phyloP scores from a whole-genome alignment of 78 protist species.

The Anaeramoeba ignava region DNA sequence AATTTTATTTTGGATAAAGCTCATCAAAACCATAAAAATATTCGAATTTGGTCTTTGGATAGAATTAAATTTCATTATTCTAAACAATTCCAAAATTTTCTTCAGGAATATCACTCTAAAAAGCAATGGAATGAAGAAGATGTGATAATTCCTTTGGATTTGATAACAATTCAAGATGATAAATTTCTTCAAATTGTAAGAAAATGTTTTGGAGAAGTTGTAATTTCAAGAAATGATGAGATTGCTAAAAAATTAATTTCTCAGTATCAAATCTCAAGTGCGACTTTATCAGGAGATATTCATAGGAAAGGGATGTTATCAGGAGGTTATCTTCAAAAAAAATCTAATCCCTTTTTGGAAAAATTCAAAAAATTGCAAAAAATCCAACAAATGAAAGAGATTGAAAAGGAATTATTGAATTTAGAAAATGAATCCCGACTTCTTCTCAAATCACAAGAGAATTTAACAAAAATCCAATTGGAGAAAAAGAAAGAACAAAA shows the following conservation, averaged over 20 bases:
- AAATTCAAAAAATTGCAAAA: no score
- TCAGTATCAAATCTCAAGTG: background rate
- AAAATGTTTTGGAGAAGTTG: background rate
- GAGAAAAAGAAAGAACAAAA: no score
- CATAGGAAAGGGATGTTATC: background rate
- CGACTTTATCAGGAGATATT: background rate
- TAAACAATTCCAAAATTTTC: no score
- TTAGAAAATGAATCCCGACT: no score
- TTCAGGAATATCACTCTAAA: background rate
- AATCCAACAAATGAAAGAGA: no score
- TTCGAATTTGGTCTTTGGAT: background rate
- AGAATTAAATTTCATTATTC: no score
- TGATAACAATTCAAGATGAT: background rate
- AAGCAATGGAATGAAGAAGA: background rate
- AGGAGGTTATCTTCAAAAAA: background rate
- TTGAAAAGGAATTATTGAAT: no score
- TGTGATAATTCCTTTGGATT: background rate
- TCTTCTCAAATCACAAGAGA: no score
- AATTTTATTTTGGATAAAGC: background rate
- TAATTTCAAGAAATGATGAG: background rate
- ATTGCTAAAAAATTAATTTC: background rate
- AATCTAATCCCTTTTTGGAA: no score
- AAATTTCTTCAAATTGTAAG: background rate
- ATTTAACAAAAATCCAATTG: no score
- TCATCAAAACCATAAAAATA: background rate